Percentiles rank a stretch among this genome's conserved stretches.
phyloP scores from a whole-genome alignment of 2,329 filamentous ascomycete species.

The Aspergillus uvarum region DNA sequence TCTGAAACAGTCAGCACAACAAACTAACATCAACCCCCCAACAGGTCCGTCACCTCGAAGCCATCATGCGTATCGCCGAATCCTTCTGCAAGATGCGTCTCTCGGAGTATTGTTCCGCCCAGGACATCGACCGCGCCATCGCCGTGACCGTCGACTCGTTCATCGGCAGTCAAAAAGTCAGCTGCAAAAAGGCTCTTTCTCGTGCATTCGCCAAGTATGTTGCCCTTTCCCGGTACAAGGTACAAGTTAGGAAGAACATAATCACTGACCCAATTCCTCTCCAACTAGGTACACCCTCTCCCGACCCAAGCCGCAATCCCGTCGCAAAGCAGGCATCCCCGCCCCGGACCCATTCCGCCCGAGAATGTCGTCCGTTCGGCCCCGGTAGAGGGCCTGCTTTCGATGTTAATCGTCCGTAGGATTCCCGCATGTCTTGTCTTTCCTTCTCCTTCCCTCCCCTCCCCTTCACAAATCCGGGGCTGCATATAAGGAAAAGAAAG shows the following conservation, averaged over 20 bases:
- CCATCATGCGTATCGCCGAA: conserved; percentile 93
- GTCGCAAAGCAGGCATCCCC: conserved; percentile 38
- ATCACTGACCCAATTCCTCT: conserved; percentile 6
- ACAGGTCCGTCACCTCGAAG: conserved; percentile 93
- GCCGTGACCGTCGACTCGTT: conserved; percentile 96
- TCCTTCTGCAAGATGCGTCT: conserved; percentile 96
- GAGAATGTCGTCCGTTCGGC: conserved; percentile 15
- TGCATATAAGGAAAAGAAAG: no score
- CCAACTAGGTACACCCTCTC: conserved; percentile 39
- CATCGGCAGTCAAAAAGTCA: conserved; percentile 93
- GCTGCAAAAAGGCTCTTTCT: conserved; percentile 92
- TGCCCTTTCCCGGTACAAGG: conserved; percentile 33
- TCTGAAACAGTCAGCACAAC: background rate
- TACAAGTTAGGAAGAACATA: background rate
- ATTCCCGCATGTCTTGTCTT: background rate
- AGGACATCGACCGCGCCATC: conserved; percentile 95
- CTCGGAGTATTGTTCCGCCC: conserved; percentile 86
- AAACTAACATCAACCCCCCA: conserved; percentile 4
- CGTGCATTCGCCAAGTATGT: conserved; percentile 91
- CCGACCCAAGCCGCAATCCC: conserved; percentile 41
- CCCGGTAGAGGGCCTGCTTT: conserved; percentile 3
- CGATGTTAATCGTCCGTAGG: background rate
- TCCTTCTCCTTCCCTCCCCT: no score
- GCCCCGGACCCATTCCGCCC: conserved; percentile 28
- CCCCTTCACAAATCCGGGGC: no score